Base-by-base conservation (phyloP, 192 early-diverging fungal species). In the Coemansia sp. region DNA sequence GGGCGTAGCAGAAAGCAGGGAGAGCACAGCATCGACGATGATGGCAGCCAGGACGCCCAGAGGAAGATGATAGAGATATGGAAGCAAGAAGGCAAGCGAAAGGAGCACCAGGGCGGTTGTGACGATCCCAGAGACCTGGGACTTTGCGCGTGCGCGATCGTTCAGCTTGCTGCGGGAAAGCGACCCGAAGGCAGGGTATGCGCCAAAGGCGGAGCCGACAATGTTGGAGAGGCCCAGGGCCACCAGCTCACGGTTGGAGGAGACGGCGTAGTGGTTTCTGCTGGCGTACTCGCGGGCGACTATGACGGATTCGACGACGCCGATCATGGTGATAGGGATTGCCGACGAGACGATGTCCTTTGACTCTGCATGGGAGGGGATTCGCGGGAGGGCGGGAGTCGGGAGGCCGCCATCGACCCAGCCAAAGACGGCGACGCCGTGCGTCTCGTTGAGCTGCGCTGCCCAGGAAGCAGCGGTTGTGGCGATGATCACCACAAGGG, bases 231-330 rank as follows among this genome's bases (percentile, higher is more conserved):
- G 74, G 27, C 97, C 97, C 59, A 99, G 77, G 3, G 96, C 97
- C 36, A 99, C 96, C 31, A 99, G 83, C 73, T 99, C 97, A 38
- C 97, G 88, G 66, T 99, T 99, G 10, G 96, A 89, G 14, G 91
- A 93, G 40, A 98, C 90, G 7, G 88, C 78, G 65, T 98, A 97
- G 74, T 95, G 92, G 81, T 96, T 91, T 48, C 91, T 87, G 55
- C 86, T 88, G 0, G 95, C 89, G 70, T 95, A 98, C 27, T 92
- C 92, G 66, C 97, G 94, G 4, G 94, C 89, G 19, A 96, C 90
- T 27, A 91, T 95, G 64, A 99, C 91, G 22, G 93, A 92, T 78
- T 99, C 97, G 22, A 99, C 96, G 68, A 99, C 96, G 3, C 97
- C 97, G 64, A 99, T 91, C 70, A 97, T 88, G 37, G 97, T 89